These are phyloP conservation scores for Mycocentrospora acerina DNA, from an alignment of 2,329 filamentous ascomycete genomes.

Conservation along the genomic window DNA sequence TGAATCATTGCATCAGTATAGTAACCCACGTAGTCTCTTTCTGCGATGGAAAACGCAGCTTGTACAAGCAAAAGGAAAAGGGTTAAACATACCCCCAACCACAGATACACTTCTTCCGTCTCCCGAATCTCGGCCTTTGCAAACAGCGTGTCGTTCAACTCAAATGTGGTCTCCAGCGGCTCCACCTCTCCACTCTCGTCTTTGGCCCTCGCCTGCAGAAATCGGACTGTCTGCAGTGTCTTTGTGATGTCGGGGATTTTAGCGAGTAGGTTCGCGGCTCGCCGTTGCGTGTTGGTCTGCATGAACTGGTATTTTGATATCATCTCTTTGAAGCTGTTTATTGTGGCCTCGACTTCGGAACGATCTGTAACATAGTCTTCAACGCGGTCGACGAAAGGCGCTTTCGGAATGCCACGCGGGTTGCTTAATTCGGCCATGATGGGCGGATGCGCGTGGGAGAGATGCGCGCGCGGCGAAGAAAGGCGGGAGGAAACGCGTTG, in stretches of 20 bases:
- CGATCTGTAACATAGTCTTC: conserved; percentile 83
- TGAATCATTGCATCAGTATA: too few relatives aligned
- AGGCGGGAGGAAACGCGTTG: neutral
- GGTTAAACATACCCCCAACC: conserved; percentile 76
- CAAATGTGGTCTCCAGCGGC: conserved; percentile 87
- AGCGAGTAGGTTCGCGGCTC: conserved; percentile 78
- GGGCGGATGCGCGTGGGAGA: too few relatives aligned
- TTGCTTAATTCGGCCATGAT: too few relatives aligned
- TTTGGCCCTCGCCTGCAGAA: conserved; percentile 64
- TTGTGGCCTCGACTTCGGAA: conserved; percentile 75
- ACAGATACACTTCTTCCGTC: conserved; percentile 91
- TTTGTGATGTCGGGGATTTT: conserved; percentile 98
- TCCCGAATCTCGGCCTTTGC: conserved; percentile 67
- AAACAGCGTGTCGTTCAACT: conserved; percentile 94
- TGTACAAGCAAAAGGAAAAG: too few relatives aligned
- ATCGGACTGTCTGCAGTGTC: conserved; percentile 87
- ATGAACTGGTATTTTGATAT: conserved; percentile 99
- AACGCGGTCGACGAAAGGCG: conserved; percentile 83
- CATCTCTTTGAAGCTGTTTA: conserved; percentile 89
- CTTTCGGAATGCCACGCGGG: conserved; percentile 78
- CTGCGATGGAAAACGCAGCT: too few relatives aligned
- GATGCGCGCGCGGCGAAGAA: too few relatives aligned
- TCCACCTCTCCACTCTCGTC: conserved; percentile 65
- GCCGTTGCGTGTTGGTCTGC: conserved; percentile 88
- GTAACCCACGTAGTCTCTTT: conserved; percentile 43